phyloP scores from a whole-genome alignment of 2,329 filamentous ascomycete genomes.

The Sarocladium brachiariae region DNA sequence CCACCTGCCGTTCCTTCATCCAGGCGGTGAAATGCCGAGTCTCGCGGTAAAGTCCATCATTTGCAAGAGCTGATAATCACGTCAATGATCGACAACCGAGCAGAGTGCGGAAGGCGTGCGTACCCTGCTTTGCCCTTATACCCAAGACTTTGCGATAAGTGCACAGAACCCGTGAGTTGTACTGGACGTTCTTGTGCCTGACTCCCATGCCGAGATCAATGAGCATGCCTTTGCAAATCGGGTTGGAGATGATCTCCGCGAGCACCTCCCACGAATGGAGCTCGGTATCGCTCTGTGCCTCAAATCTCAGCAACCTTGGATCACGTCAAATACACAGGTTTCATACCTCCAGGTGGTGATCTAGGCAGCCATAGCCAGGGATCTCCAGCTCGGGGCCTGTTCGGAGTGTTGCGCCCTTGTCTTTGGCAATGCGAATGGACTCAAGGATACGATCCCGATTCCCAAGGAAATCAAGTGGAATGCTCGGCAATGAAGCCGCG shows the following conservation, averaged over 20 bases:
- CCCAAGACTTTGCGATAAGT: slow-evolving; percentile 21
- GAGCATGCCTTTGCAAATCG: slow-evolving; percentile 22
- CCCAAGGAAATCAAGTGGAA: slow-evolving; percentile 49
- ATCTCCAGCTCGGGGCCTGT: slow-evolving; percentile 45
- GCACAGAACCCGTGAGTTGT: slow-evolving; percentile 30
- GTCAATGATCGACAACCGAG: background rate
- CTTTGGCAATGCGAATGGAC: slow-evolving; percentile 54
- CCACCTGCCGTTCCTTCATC: slow-evolving; percentile 26
- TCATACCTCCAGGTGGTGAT: slow-evolving; percentile 24
- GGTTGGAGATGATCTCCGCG: slow-evolving; percentile 24
- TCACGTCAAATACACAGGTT: too few species aligned
- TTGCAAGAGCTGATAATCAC: slow-evolving; percentile 19
- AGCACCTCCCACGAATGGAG: slow-evolving; percentile 26
- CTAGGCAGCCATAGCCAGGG: slow-evolving; percentile 22
- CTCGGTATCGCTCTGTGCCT: slow-evolving; percentile 21
- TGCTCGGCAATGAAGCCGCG: slow-evolving; percentile 23
- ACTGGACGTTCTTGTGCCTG: slow-evolving; percentile 27
- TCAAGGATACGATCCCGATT: slow-evolving; percentile 58
- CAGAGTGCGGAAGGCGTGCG: background rate
- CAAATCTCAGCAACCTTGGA: too few species aligned
- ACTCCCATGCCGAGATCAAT: slow-evolving; percentile 26
- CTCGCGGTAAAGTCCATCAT: slow-evolving; percentile 32
- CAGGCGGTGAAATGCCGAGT: slow-evolving; percentile 34
- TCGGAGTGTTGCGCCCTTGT: slow-evolving; percentile 53
- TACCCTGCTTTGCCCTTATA: slow-evolving; percentile 16